Base-by-base conservation (phyloP, 768 basidiomycete genomes). In the Kwoniella botswanensis region DNA sequence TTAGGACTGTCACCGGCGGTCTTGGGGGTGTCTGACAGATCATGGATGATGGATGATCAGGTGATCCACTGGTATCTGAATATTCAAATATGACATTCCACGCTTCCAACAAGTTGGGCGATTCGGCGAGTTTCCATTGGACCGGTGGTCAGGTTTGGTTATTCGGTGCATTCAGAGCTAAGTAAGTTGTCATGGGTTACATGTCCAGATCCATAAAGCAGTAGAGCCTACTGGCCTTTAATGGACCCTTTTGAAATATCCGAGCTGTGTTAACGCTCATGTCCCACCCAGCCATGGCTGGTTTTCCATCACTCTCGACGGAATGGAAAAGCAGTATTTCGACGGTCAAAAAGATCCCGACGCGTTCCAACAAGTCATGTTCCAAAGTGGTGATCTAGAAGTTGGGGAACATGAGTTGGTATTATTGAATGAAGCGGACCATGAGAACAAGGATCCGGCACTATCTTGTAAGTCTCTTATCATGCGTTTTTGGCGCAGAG, bases 121-220 rank as follows among this genome's bases (percentile, higher is more conserved):
- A 61, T 44, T n/a, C 59, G n/a, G 59, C 59, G 21, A 44, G 17
- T 42, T 61, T 61, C 7, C 21, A 6, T 2, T 61, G 59, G 59
- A 61, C 18, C 21, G 59, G 59, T 26, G 59, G 59, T 1, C n/a
- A n/a, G 41, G 18, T 61, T 15, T 61, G 59, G 59, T 12, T 61
- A 10, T 61, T 61, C 42, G 59, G 59, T 44, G 59, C 59, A 2
- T 61, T 61, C 22, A 61, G 59, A 61, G 59, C 59, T 6, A 61
- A 61, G 59, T 61, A 2, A 61, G 42, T 43, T 43, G 46, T 50
- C 46, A 15, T 13, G 10, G 10, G 0, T 35, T 61, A 0, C 18
- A 7, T 44, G 11, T 44, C 18, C 42, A 4, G 46, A 13, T 15
- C 46, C 46, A 50, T 50, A 50, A 0, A 50, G 46, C 46, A 18